phyloP scores from a whole-genome alignment of 148 eudicot species.

The Simmondsia chinensis region DNA sequence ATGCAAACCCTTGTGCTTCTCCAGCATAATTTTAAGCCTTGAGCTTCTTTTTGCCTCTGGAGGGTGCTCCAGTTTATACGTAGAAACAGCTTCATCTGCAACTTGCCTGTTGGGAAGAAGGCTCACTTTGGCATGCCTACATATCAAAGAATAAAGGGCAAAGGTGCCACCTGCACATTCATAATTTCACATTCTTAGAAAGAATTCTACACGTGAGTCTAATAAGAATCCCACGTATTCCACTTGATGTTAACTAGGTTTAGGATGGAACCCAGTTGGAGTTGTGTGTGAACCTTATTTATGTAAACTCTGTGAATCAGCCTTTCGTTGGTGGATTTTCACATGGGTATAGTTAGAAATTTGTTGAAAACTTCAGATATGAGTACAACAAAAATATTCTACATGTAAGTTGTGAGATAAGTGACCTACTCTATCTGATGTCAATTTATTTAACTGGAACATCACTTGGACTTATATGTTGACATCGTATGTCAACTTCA shows the following conservation, averaged over 20 bases:
- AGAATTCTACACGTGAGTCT: neutral
- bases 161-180: slow-evolving; percentile 74
- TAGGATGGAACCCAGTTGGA: no score
- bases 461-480: no score
- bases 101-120: slow-evolving; percentile 74
- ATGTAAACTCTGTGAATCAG: no score
- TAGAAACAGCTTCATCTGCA: slow-evolving; percentile 76
- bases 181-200: neutral
- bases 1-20: slow-evolving; percentile 61
- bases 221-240: neutral
- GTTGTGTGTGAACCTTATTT: no score
- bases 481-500: no score
- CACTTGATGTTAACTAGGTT: neutral
- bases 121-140: slow-evolving; percentile 84
- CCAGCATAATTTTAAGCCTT: slow-evolving; percentile 46
- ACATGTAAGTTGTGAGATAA: no score
- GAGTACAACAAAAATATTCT: no score
- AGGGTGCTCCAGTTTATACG: slow-evolving; percentile 64
- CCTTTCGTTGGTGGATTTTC: no score
- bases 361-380: no score
- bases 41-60: slow-evolving; percentile 49
- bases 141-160: slow-evolving; percentile 87
- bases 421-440: no score
- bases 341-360: no score
- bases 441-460: no score